These are phyloP conservation scores for Hibiscus mutabilis DNA, from an alignment of 345 rosid species.

Conservation along the genomic window DNA sequence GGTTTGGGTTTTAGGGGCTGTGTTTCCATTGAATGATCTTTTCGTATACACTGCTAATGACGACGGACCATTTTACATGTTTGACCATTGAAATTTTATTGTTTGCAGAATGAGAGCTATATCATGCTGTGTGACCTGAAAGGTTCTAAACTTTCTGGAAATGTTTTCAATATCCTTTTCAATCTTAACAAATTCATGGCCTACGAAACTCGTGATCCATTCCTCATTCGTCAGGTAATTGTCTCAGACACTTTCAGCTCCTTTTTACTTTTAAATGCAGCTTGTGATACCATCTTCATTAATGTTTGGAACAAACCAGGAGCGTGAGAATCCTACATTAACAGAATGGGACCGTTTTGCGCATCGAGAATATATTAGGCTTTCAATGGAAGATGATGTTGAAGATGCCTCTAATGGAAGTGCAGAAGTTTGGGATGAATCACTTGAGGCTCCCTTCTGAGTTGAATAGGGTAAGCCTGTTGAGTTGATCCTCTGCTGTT, in stretches of 20 bases:
- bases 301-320: constrained; percentile 39
- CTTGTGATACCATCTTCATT: constrained; percentile 9
- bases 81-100: constrained; percentile 16
- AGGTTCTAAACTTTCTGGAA: constrained; percentile 86
- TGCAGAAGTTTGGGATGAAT: constrained; percentile 96
- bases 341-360: constrained; percentile 99
- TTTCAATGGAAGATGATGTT: constrained; percentile 97
- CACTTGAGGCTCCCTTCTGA: constrained; percentile 95
- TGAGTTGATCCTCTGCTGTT: not conserved
- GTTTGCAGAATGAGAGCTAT: constrained; percentile 62
- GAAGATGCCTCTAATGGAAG: constrained; percentile 98
- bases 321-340: constrained; percentile 91
- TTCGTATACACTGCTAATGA: not conserved
- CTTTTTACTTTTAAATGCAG: not conserved
- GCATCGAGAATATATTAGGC: constrained; percentile 92
- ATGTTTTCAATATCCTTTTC: constrained; percentile 86
- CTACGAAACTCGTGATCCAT: constrained; percentile 93
- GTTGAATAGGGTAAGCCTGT: constrained; percentile 25
- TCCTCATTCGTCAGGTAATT: constrained; percentile 92
- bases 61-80: constrained; percentile 1
- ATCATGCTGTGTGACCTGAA: constrained; percentile 64
- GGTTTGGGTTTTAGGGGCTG: not conserved
- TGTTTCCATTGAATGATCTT: not conserved
- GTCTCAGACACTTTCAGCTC: not conserved
- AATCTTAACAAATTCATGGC: constrained; percentile 96